Evolutionary conservation across 202 grass and related monocot species (phyloP).

Genomic region (Miscanthus sacchariflorus): DNA sequence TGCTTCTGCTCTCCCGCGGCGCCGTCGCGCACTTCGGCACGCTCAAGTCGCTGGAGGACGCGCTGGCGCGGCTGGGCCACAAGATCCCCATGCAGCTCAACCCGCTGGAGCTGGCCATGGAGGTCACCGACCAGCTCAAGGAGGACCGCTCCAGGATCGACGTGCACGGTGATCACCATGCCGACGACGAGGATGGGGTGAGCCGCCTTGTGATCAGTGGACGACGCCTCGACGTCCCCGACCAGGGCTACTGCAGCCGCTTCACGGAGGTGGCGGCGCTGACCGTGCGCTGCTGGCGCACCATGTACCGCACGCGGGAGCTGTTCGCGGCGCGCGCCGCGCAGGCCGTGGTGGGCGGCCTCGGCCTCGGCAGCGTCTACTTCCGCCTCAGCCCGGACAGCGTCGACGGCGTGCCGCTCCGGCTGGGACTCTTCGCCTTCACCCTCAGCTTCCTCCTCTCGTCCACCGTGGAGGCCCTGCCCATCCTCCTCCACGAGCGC

Average conservation of each 20-base stretch:
- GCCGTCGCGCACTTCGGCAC: constrained; percentile 69
- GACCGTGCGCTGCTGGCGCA: constrained; percentile 73
- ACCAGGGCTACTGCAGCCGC: constrained; percentile 58
- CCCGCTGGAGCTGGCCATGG: constrained; percentile 88
- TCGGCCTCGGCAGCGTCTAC: constrained; percentile 85
- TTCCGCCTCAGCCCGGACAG: constrained; percentile 50
- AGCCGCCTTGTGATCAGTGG: background rate
- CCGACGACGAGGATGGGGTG: constrained; percentile 15
- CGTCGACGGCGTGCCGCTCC: constrained; percentile 62
- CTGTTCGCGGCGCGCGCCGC: constrained; percentile 76
- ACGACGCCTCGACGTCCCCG: background rate
- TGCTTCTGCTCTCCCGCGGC: constrained; percentile 78
- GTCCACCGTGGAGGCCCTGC: constrained; percentile 81
- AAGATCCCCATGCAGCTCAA: constrained; percentile 68
- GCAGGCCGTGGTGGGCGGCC: constrained; percentile 76
- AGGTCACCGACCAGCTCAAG: constrained; percentile 61
- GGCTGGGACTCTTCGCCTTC: constrained; percentile 90
- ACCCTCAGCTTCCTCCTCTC: constrained; percentile 95
- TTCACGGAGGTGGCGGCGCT: constrained; percentile 60
- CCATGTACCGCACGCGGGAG: constrained; percentile 83
- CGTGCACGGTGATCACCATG: background rate
- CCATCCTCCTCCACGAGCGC: constrained; percentile 86
- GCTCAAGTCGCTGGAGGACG: constrained; percentile 59
- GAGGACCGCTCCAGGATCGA: constrained; percentile 38
- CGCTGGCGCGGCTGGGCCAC: constrained; percentile 60